Evolutionary conservation across 441 rosid species (phyloP), one percentile per base, ranked within the genome.

Genomic region (Adansonia madagascariensis): DNA sequence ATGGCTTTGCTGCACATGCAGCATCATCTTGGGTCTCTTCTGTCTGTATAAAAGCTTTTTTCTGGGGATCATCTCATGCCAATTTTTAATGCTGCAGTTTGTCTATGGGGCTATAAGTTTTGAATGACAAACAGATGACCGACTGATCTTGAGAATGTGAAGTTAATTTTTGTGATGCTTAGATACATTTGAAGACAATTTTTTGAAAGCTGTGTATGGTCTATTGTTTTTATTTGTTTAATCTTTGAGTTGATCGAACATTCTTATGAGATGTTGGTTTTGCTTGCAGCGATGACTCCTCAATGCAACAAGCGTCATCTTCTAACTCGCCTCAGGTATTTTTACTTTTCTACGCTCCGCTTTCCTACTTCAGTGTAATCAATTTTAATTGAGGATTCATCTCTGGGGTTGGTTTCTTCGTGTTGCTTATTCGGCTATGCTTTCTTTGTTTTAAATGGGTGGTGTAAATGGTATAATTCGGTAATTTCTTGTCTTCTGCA

Each of bases 311-410:
- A 50, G 84, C 86, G 24, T 85, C 93, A 8, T 88, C 94, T 71
- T 94, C 97, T 76, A 73, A 80, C 17, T 78, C 87, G n/a, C 64
- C 85, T 7, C 94, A 90, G 97, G 98, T 92, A 60, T 60, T 43
- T 56, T 24, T 24, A 24, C 4, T 22, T 8, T 1, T 43, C 35
- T 67, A 2, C 27, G 3, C 41, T 57, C 18, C 52, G 39, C 52
- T 39, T 43, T 24, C 1, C 50, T 41, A 43, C 31, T 31, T 10
- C 0, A 9, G 17, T 10, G n/a, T 63, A 8, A 39, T 63, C 10
- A 9, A 7, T 18, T 63, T 63, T 15, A 63, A 15, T 39, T 17
- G 47, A 39, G 46, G 7, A 43, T 43, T 66, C 71, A 9, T 2
- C 8, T 27, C 46, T 60, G 7, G 20, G 15, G 6, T 22, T 57